Evolutionary conservation across 2,329 filamentous ascomycete species (phyloP), one percentile per base, ranked within the genome.

Genomic region (Ascochyta koolunga): DNA sequence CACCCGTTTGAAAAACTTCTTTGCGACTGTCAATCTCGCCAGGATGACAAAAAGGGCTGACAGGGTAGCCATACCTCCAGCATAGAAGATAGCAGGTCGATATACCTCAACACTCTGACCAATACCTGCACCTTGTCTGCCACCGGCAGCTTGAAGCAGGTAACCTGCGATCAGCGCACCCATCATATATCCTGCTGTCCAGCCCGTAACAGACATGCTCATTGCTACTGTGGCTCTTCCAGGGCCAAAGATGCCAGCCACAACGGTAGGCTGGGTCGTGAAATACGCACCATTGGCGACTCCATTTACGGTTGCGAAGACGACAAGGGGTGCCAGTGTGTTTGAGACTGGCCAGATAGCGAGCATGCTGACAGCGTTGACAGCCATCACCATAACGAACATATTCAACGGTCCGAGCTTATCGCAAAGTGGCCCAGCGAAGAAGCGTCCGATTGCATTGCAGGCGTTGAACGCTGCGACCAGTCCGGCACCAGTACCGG

Each of bases 391-490:
- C 19, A 68, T 54, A 13, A 70, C 54, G n/a, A 72, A 64, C 39
- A 62, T 72, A 38, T 72, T 71, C 18, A 69, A 54, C 10, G 67
- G 60, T 1, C 70, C 68, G 24, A 73, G 58, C 31, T 64, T 64
- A 42, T 73, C 69, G 50, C 66, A 67, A 10, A 68, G 52, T 9
- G 55, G 58, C 5, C 68, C 68, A 3, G 58, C 63, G 2, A 57
- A 19, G 18, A 70, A 67, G 10, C 68, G 50, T 8, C 68, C 68
- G 0, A 68, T 50, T 3, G 68, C 67, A 18, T 62, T 68, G 32
- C 64, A 65, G 1, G 60, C 58, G 42, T 67, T 68, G 54, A 71
- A 71, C 6, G 55, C 66, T 4, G 67, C 62, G 2, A 69, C 66
- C 1, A 70, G 27, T 4, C 50, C 64, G 0, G 66, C 67, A 32